A percentile compares a stretch with the other conserved stretches of the same genome.
Evolutionary conservation across 441 rosid species (phyloP).

Genomic region (Erodium moschatum): DNA sequence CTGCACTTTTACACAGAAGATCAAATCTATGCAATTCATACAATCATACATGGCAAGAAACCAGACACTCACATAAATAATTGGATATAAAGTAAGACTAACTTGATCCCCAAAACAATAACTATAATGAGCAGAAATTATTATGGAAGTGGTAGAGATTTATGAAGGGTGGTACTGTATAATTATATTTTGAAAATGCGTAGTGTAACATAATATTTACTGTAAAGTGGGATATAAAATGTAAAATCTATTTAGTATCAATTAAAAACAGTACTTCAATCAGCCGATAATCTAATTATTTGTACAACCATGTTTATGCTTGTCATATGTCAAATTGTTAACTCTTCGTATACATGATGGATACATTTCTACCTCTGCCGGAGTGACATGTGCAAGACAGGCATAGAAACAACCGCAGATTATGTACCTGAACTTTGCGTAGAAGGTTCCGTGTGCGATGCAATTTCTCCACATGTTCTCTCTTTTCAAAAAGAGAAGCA

Average conservation of each 20-base stretch:
- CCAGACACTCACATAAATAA: conserved; percentile 13
- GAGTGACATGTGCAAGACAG: not conserved
- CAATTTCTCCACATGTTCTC: conserved; percentile 93
- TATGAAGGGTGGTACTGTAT: not conserved
- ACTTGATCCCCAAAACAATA: not conserved
- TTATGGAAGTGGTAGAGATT: not conserved
- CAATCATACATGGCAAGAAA: conserved; percentile 24
- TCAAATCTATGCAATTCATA: conserved; percentile 27
- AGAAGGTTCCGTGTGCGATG: conserved; percentile 91
- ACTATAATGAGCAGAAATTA: not conserved
- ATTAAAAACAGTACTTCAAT: not conserved
- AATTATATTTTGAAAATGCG: not conserved
- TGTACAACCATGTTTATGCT: not conserved
- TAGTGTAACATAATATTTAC: conserved; percentile 1
- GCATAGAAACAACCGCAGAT: conserved; percentile 4
- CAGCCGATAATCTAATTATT: not conserved
- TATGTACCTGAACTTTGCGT: conserved; percentile 87
- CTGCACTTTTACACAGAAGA: conserved; percentile 67
- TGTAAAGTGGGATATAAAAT: conserved; percentile 2
- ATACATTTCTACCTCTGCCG: not conserved
- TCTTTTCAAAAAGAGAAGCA: conserved; percentile 80
- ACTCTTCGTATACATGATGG: not conserved
- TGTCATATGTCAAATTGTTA: not conserved
- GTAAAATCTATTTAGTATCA: not conserved
- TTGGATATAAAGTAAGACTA: not conserved